Conservation (phyloP, 1,284 basidiomycete genomes). For the Cutaneotrichosporon curvatum region DNA sequence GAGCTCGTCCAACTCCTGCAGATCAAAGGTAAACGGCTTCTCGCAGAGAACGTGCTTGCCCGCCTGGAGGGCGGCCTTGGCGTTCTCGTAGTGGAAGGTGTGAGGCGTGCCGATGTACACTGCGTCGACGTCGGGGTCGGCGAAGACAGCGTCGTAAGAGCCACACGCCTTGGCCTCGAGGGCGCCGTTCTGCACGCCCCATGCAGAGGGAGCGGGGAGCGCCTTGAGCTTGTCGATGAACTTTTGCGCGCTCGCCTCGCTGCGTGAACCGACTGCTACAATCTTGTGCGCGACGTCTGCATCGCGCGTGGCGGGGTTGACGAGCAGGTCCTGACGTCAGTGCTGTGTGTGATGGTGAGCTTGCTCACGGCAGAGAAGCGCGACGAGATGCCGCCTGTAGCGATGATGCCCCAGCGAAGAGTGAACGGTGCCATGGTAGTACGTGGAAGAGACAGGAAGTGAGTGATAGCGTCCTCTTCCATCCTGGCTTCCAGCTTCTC, state of each 20-base stretch:
- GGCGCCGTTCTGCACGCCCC: conserved; percentile 32
- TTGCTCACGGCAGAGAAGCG: conserved; percentile 31
- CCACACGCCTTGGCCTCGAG: conserved; percentile 61
- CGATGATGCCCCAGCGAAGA: conserved; percentile 46
- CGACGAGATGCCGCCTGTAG: conserved; percentile 43
- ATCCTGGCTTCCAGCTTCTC: too few species aligned
- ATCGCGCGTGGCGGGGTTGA: conserved; percentile 48
- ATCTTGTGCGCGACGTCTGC: conserved; percentile 73
- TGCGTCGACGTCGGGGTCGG: conserved; percentile 65
- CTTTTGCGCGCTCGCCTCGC: conserved; percentile 58
- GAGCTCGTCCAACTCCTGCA: conserved; percentile 53
- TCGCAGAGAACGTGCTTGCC: conserved; percentile 83
- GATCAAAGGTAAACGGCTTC: conserved; percentile 55
- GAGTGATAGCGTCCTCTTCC: neutral
- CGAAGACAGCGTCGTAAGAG: conserved; percentile 67
- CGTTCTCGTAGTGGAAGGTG: conserved; percentile 72
- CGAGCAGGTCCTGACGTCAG: conserved; percentile 26
- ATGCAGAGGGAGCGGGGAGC: conserved; percentile 5
- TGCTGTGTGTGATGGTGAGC: neutral
- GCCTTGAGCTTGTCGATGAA: conserved; percentile 55
- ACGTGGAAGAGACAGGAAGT: too few species aligned
- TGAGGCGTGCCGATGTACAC: conserved; percentile 85
- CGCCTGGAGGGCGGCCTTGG: conserved; percentile 65
- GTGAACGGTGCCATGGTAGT: conserved; percentile 18
- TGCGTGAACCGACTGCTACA: conserved; percentile 71